Percentiles rank a stretch among this genome's conserved stretches.
Conservation (phyloP, 2,329 filamentous ascomycete genomes). For the Stromatinia cepivora region DNA sequence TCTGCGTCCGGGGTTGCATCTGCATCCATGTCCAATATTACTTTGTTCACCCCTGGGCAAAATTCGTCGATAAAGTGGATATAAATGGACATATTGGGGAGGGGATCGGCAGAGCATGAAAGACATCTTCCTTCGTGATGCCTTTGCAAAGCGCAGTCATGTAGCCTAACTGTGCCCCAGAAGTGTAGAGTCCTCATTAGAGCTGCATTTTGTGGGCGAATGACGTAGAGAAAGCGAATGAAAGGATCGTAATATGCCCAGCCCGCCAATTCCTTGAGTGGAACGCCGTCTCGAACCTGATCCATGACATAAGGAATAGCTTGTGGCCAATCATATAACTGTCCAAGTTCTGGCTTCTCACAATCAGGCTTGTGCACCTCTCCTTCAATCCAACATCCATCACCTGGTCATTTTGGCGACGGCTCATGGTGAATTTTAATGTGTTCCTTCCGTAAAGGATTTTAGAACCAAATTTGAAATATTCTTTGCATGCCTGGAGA, state of each 20-base stretch:
- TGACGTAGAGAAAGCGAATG: conserved; percentile 25
- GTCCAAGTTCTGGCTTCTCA: neutral
- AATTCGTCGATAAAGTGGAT: conserved; percentile 6
- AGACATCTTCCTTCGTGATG: neutral
- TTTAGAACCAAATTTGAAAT: no score
- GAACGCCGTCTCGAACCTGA: neutral
- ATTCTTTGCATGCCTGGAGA: neutral
- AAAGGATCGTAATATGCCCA: conserved; percentile 28
- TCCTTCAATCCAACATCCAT: neutral
- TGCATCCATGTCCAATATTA: neutral
- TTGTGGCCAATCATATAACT: neutral
- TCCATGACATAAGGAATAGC: neutral
- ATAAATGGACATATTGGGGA: neutral
- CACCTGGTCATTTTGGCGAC: no score
- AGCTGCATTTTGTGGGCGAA: conserved; percentile 23
- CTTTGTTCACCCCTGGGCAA: neutral
- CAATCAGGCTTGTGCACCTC: neutral
- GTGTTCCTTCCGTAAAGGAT: neutral
- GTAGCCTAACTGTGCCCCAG: neutral
- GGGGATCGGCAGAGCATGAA: neutral
- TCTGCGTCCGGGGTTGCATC: neutral
- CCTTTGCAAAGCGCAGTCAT: neutral
- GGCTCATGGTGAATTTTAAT: neutral
- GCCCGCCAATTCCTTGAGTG: neutral
- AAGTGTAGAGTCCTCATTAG: conserved; percentile 15